phyloP scores from a whole-genome alignment of 768 basidiomycete species.

The Suillus discolor region DNA sequence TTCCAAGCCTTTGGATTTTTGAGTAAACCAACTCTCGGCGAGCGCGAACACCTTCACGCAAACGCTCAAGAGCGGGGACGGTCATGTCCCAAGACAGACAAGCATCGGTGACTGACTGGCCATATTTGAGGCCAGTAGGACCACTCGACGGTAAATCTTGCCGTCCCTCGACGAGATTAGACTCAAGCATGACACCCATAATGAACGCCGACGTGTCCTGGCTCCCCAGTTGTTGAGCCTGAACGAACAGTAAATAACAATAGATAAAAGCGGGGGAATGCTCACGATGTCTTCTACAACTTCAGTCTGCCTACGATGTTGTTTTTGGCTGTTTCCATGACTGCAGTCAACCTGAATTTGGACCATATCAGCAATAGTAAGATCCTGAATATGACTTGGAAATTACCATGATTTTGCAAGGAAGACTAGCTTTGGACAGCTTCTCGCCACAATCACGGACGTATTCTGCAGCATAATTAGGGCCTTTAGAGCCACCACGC shows the following conservation, averaged over 20 bases:
- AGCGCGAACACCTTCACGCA: constrained; percentile 86
- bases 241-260: constrained; percentile 19
- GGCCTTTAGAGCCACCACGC: constrained; percentile 86
- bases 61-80: constrained; percentile 74
- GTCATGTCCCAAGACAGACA: constrained; percentile 93
- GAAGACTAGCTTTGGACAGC: constrained; percentile 75
- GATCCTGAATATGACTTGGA: neutral
- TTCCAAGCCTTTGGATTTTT: constrained; percentile 21
- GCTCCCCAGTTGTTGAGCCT: constrained; percentile 76
- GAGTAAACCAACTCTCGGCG: constrained; percentile 58
- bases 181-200: constrained; percentile 96
- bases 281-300: constrained; percentile 90
- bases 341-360: constrained; percentile 85
- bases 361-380: constrained; percentile 3
- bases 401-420: constrained; percentile 84
- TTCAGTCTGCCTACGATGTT: constrained; percentile 83
- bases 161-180: constrained; percentile 84
- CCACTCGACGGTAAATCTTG: constrained; percentile 82
- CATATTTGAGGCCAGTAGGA: constrained; percentile 73
- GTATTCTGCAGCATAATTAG: constrained; percentile 83
- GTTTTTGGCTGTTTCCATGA: constrained; percentile 94
- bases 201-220: constrained; percentile 73
- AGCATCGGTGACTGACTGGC: constrained; percentile 86
- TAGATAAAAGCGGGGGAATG: constrained; percentile 2
- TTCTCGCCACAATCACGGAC: constrained; percentile 77